These are phyloP conservation scores for Phaffomyces thermotolerans DNA, from an alignment of 805 yeast genomes.

Conservation along the genomic window DNA sequence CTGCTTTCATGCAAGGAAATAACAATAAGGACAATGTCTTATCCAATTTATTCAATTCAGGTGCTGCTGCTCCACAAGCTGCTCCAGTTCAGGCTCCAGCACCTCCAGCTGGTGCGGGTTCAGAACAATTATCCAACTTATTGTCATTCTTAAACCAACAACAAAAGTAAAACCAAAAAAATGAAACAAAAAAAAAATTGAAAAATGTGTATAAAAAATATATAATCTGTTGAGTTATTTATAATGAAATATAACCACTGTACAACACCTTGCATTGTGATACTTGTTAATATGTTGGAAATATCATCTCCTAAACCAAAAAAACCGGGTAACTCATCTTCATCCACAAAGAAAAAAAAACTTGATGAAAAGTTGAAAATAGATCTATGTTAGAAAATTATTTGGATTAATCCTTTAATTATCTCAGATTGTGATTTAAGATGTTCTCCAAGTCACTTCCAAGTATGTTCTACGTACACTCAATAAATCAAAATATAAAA, in stretches of 20 bases:
- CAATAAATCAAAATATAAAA: not conserved
- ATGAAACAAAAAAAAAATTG: no score
- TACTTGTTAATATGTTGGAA: no score
- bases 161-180: constrained; percentile 15
- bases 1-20: constrained; percentile 28
- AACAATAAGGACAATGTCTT: constrained; percentile 40
- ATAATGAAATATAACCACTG: no score
- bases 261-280: no score
- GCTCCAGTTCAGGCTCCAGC: constrained; percentile 14
- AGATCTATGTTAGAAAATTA: not conserved
- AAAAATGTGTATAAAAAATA: no score
- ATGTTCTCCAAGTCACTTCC: constrained; percentile 9
- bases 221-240: no score
- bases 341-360: not conserved
- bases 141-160: constrained; percentile 37
- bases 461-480: constrained; percentile 7
- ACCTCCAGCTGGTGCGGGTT: constrained; percentile 22
- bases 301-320: no score
- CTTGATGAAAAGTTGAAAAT: not conserved
- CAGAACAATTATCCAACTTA: constrained; percentile 34
- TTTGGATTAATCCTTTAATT: no score
- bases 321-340: not conserved
- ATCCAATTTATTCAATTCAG: constrained; percentile 34
- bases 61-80: constrained; percentile 12
- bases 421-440: no score